These are phyloP conservation scores for Caryopteris hybrid DNA, from an alignment of 305 asterid genomes.

Conservation along the genomic window DNA sequence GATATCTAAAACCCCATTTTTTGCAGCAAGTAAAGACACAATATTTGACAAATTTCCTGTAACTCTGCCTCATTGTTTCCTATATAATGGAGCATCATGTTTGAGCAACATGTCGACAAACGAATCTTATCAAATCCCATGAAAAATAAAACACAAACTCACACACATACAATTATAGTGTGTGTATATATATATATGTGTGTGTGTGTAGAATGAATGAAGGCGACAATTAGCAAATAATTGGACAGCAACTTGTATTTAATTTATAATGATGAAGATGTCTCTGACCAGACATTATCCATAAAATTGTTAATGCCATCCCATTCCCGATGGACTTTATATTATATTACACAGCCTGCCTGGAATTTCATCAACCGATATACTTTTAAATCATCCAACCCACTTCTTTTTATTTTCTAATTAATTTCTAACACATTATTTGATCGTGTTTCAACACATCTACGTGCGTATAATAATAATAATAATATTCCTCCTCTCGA, in stretches of 20 bases:
- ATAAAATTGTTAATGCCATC: not conserved
- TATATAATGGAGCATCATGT: not conserved
- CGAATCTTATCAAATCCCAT: constrained; percentile 1
- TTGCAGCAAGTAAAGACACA: too few relatives aligned
- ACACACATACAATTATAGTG: not conserved
- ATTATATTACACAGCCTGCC: not conserved
- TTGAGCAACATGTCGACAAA: constrained; percentile 4
- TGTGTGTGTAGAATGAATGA: not conserved
- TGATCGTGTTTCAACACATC: too few relatives aligned
- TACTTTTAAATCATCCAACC: too few relatives aligned
- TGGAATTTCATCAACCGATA: too few relatives aligned
- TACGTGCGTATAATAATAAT: too few relatives aligned
- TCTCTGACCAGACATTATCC: not conserved
- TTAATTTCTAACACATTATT: too few relatives aligned
- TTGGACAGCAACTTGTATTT: not conserved
- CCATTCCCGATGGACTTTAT: too few relatives aligned
- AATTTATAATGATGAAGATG: not conserved
- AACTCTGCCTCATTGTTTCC: not conserved
- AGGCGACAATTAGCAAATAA: not conserved
- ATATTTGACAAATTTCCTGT: too few relatives aligned
- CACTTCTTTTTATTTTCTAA: too few relatives aligned
- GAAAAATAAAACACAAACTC: not conserved
- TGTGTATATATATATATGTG: too few relatives aligned
- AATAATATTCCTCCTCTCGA: too few relatives aligned
- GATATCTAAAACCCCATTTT: too few relatives aligned